Base-by-base conservation (phyloP, 306 rosid species). In the Dicorynia guianensis region DNA sequence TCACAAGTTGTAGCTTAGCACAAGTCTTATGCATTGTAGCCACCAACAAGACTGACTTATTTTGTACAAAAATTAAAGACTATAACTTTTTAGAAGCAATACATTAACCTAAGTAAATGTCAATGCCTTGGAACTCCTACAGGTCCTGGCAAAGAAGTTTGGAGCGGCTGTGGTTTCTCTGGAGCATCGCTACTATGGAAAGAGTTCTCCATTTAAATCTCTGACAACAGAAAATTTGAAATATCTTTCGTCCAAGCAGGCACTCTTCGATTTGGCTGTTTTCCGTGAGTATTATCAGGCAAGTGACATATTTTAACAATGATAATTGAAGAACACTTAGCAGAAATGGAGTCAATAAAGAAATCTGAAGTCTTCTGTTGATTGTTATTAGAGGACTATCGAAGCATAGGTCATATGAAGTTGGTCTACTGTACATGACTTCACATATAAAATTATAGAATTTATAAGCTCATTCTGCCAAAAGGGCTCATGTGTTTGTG, bases 181-280 rank as follows among this genome's bases (percentile, higher is more conserved):
- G 14, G 99, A 95, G 89, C 99, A 95, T 85, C 96, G 98, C 33
- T 95, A 95, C 82, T 95, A 92, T 42, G 98, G 99, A 73, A 89
- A 90, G 77, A 95, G 98, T 71, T 85, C 97, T 15, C 97, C 99
- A 36, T 90, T 90, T 67, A 85, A 82, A 48, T 84, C 88, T 30
- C 86, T 86, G 63, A 60, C 84, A 11, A 92, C 99, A 3, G 78
- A 86, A 61, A 95, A 95, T 79, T 85, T 95, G 91, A 88, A 84
- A 72, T 92, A 90, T 73, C 89, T 95, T 81, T 95, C 99, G 38
- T 92, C 99, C 33, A 95, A 95, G 86, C 98, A 95, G 71, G 98
- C 98, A 20, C 93, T 96, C 78, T 92, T 79, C 70, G 99, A 95
- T 88, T 87, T 95, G 84, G 98, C 98, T 55, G 71, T 67, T 81